Evolutionary conservation across 352 stramenopile species (phyloP).

Genomic region (Thalassiosira livingstoniorum): DNA sequence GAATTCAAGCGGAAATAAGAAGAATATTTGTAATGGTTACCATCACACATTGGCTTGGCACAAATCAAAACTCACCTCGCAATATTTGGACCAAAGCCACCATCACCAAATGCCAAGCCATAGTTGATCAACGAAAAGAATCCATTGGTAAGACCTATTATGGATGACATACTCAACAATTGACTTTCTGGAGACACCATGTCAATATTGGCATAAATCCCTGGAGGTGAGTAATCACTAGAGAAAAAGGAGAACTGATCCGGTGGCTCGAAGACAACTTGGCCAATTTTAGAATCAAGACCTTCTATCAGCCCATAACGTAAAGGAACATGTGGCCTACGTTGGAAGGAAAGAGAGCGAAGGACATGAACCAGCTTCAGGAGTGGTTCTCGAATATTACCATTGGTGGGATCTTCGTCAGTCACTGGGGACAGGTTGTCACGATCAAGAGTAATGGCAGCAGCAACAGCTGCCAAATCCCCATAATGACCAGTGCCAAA

Average conservation of each 20-base stretch:
- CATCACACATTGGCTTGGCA: too few relatives aligned
- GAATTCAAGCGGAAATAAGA: too few relatives aligned
- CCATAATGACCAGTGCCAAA: slow-evolving; percentile 67
- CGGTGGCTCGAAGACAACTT: slow-evolving; percentile 67
- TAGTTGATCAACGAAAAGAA: slow-evolving; percentile 69
- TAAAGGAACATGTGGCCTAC: slow-evolving; percentile 58
- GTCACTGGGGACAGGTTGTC: slow-evolving; percentile 66
- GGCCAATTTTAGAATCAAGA: slow-evolving; percentile 78
- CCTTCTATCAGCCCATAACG: slow-evolving; percentile 22
- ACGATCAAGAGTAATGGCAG: slow-evolving; percentile 48
- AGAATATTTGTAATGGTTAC: too few relatives aligned
- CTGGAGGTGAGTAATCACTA: slow-evolving; percentile 62
- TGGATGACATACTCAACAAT: slow-evolving; percentile 54
- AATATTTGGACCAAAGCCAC: slow-evolving; percentile 24
- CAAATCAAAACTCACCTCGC: too few relatives aligned
- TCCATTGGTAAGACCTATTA: slow-evolving; percentile 60
- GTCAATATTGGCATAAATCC: slow-evolving; percentile 47
- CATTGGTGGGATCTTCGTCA: slow-evolving; percentile 68
- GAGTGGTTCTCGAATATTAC: slow-evolving; percentile 73
- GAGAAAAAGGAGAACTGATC: slow-evolving; percentile 72
- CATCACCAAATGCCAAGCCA: slow-evolving; percentile 60
- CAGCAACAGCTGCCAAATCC: slow-evolving; percentile 70
- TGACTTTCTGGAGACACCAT: slow-evolving; percentile 60
- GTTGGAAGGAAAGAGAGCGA: slow-evolving; percentile 18
- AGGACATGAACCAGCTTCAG: slow-evolving; percentile 38